Conservation (phyloP, 495 filamentous ascomycete species). For the Penicillium paxilli region DNA sequence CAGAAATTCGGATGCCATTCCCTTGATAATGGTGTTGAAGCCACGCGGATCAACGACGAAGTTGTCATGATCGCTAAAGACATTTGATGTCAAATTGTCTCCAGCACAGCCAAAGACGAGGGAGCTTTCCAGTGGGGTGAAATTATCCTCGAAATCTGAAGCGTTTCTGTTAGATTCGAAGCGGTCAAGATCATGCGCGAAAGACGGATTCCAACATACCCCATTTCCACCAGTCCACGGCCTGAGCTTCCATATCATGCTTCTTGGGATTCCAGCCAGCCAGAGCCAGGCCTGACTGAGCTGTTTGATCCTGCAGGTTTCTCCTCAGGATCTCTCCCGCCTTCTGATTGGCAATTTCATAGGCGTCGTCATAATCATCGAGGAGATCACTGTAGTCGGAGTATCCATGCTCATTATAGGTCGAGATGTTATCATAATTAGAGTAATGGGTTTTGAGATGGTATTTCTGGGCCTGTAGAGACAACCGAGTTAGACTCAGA, state of each 20-base stretch:
- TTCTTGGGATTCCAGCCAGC: slow-evolving; percentile 64
- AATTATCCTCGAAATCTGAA: slow-evolving; percentile 59
- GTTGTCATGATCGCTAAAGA: slow-evolving; percentile 61
- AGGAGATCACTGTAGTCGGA: slow-evolving; percentile 52
- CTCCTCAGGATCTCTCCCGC: slow-evolving; percentile 57
- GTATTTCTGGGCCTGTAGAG: slow-evolving; percentile 58
- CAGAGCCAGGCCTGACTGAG: slow-evolving; percentile 58
- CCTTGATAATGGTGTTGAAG: slow-evolving; percentile 62
- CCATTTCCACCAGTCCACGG: slow-evolving; percentile 66
- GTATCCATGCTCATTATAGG: slow-evolving; percentile 58
- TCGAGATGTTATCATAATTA: slow-evolving; percentile 60
- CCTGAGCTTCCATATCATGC: slow-evolving; percentile 57
- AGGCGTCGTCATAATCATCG: slow-evolving; percentile 52
- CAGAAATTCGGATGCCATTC: slow-evolving; percentile 63
- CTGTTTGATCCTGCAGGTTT: slow-evolving; percentile 64
- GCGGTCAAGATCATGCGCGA: slow-evolving; percentile 2
- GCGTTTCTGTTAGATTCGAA: background rate
- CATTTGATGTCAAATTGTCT: slow-evolving; percentile 48
- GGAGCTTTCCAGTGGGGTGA: slow-evolving; percentile 49
- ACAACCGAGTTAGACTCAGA: background rate
- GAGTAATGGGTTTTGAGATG: slow-evolving; percentile 61
- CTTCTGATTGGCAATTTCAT: slow-evolving; percentile 49
- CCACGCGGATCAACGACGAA: slow-evolving; percentile 69
- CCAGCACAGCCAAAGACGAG: slow-evolving; percentile 46
- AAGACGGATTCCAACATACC: slow-evolving; percentile 23